These are phyloP conservation scores for Penicillium sp. DNA, from an alignment of 2,329 filamentous ascomycete genomes.

Conservation along the genomic window DNA sequence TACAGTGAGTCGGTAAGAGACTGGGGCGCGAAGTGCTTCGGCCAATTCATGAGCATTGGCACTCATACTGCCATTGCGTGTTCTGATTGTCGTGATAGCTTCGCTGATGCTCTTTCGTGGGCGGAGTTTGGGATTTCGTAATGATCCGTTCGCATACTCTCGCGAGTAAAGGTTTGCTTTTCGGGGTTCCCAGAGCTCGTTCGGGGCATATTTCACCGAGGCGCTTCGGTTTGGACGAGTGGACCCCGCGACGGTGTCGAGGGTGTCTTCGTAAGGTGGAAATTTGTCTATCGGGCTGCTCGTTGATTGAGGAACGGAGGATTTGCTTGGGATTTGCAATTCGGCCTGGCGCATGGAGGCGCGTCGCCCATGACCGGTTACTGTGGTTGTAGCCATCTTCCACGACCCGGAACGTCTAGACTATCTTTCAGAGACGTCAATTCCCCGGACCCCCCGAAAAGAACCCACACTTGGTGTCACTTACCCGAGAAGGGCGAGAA, in stretches of 20 bases:
- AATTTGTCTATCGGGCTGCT: slow-evolving; percentile 45
- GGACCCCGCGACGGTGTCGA: slow-evolving; percentile 30
- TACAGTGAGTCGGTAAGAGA: slow-evolving; percentile 88
- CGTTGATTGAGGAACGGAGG: slow-evolving; percentile 32
- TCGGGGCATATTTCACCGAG: slow-evolving; percentile 34
- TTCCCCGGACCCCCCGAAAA: neutral
- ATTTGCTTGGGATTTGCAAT: slow-evolving; percentile 32
- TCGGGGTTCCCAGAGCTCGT: slow-evolving; percentile 63
- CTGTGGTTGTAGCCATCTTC: slow-evolving; percentile 43
- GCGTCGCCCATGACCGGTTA: slow-evolving; percentile 42
- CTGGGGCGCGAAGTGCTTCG: slow-evolving; percentile 82
- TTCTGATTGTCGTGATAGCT: slow-evolving; percentile 79
- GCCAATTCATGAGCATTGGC: slow-evolving; percentile 93
- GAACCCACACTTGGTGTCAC: neutral
- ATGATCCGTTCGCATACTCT: slow-evolving; percentile 40
- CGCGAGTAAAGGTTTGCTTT: slow-evolving; percentile 53
- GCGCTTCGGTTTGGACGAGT: slow-evolving; percentile 26
- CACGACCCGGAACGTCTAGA: neutral
- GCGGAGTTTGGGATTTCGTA: slow-evolving; percentile 53
- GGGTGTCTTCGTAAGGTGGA: slow-evolving; percentile 42
- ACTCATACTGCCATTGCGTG: slow-evolving; percentile 78
- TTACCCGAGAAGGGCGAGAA: slow-evolving; percentile 5
- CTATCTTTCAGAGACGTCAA: slow-evolving; percentile 3
- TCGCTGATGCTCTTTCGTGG: slow-evolving; percentile 86
- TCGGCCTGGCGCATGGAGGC: slow-evolving; percentile 40